These are phyloP conservation scores for Exophiala mesophila DNA, from an alignment of 2,329 filamentous ascomycete genomes.

Conservation along the genomic window DNA sequence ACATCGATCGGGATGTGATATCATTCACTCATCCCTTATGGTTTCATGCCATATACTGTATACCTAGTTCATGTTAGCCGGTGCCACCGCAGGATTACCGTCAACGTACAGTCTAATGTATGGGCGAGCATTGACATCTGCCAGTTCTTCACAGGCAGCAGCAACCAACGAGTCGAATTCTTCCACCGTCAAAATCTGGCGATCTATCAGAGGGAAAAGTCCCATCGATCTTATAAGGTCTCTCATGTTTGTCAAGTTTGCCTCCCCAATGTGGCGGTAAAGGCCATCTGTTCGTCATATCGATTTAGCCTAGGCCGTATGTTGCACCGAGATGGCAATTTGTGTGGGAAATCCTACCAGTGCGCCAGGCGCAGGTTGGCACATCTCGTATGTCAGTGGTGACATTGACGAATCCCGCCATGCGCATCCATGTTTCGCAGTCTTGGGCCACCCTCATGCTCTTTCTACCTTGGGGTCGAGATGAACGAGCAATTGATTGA, in stretches of 20 bases:
- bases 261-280: conserved; percentile 11
- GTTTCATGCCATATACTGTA: conserved; percentile 3
- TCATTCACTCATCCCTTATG: neutral
- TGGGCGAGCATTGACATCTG: conserved; percentile 10
- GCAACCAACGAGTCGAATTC: conserved; percentile 8
- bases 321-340: too few species aligned
- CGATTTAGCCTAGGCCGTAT: too few species aligned
- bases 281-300: conserved; percentile 9
- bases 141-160: conserved; percentile 11
- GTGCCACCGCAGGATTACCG: too few species aligned
- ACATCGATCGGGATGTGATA: too few species aligned
- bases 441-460: conserved; percentile 8
- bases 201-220: conserved; percentile 10
- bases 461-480: conserved; percentile 14
- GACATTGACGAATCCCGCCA: conserved; percentile 16
- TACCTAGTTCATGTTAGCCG: neutral
- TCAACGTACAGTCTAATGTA: conserved; percentile 20
- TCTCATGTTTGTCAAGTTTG: conserved; percentile 16
- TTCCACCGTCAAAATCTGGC: conserved; percentile 5
- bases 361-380: conserved; percentile 16
- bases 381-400: conserved; percentile 14
- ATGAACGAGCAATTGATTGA: conserved; percentile 2
- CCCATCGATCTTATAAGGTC: conserved; percentile 11
- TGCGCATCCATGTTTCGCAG: conserved; percentile 15
- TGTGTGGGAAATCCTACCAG: too few species aligned